Percentiles rank a stretch among this genome's conserved stretches.
phyloP scores from a whole-genome alignment of 805 yeast species.

The Zygosaccharomyces bailii region DNA sequence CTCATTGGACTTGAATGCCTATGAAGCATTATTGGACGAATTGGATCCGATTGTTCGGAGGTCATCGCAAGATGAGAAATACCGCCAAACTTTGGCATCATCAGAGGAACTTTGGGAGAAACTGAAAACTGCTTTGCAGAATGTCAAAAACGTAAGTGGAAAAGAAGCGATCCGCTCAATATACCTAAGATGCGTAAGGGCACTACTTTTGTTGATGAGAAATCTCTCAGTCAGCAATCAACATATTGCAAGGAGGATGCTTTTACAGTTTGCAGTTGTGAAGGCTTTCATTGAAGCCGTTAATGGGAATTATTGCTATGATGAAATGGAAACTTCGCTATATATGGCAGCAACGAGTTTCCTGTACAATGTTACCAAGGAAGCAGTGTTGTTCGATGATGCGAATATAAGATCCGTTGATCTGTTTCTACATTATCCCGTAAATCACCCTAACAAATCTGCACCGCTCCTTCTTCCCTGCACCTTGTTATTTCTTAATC shows the following conservation, averaged over 20 bases:
- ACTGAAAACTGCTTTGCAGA: constrained; percentile 17
- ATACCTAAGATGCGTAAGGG: constrained; percentile 43
- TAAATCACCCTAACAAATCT: constrained; percentile 9
- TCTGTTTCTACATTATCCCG: constrained; percentile 25
- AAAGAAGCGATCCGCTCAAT: constrained; percentile 14
- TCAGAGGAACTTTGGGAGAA: constrained; percentile 31
- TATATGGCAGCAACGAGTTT: constrained; percentile 22
- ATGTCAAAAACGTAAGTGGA: not conserved
- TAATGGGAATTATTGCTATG: constrained; percentile 8
- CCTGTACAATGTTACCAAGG: constrained; percentile 27
- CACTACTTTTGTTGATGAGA: constrained; percentile 46
- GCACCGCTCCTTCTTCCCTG: constrained; percentile 20
- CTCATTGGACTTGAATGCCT: constrained; percentile 1
- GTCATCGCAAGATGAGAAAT: constrained; percentile 28
- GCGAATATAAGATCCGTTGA: constrained; percentile 19
- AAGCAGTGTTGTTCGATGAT: constrained; percentile 20
- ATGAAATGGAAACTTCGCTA: constrained; percentile 24
- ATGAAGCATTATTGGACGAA: constrained; percentile 1
- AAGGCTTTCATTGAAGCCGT: constrained; percentile 12
- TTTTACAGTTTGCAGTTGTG: constrained; percentile 19
- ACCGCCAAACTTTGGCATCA: constrained; percentile 27
- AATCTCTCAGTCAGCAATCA: constrained; percentile 42
- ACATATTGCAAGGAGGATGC: constrained; percentile 27
- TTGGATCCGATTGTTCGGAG: constrained; percentile 26
- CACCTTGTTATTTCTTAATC: constrained; percentile 23